Base-by-base conservation (phyloP, 1,284 basidiomycete genomes). In the Marasmius fiardii region DNA sequence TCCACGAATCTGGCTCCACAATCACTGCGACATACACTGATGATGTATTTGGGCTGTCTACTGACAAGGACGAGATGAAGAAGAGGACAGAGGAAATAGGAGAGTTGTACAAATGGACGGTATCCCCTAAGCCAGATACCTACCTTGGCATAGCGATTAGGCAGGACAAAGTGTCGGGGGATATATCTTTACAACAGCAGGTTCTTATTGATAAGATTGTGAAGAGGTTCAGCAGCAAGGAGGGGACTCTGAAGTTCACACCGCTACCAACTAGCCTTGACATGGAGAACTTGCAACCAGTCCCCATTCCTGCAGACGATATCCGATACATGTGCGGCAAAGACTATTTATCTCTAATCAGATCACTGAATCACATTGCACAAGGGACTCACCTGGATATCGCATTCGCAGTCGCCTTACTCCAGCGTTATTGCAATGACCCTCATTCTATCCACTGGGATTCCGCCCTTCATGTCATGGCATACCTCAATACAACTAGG, bases 321-420 rank as follows among this genome's bases (percentile, higher is more conserved):
- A 11, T 16, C 1, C 10, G 16, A 0, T 63, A 59, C 35, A 70
- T 72, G 66, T n/a, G 34, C 0, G 56, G 63, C 60, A 65, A 65
- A 37, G 67, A 63, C 1, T 73, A 71, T 41, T 39, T 53, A 2
- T 39, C 61, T 31, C 59, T 59, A 0, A 43, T 71, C 0, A 68
- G 71, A 0, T 62, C 58, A 1, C 45, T 74, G 0, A 70, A 70
- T 59, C 74, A 67, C 52, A 61, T 63, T 1, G 61, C 63, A 7
- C 59, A 67, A 2, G 66, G 60, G 0, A 68, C 68, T 0, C 58
- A 67, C 4, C 67, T 68, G 1, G 67, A 75, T 43, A 53, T 74
- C 5, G 56, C 67, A 0, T 69, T 63, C 44, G 58, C 70, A 0
- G 67, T 73, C 6, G 59, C 63, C 12, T 43, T 65, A 0, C 61